Evolutionary conservation across 1,139 yeast genomes (phyloP).

Genomic region (Blastobotrys ciferrii): DNA sequence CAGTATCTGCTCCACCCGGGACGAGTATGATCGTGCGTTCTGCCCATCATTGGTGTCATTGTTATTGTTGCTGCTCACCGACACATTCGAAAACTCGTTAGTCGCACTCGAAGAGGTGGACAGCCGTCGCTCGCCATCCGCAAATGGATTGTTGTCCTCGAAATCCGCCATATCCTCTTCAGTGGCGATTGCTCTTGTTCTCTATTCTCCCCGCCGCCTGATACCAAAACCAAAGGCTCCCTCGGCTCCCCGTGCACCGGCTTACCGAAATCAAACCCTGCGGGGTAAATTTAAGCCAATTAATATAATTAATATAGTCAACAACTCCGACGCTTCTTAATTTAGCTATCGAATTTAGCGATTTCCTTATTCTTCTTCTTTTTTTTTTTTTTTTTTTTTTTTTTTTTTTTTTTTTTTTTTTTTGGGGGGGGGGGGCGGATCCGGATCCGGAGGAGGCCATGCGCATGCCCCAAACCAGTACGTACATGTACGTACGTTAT

Average conservation of each 20-base stretch:
- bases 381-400: no score
- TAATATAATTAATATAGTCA: no score
- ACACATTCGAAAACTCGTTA: conserved; percentile 9
- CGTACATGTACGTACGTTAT: no score
- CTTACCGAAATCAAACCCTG: background rate
- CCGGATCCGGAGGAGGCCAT: no score
- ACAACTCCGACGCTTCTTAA: no score
- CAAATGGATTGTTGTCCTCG: conserved; percentile 46
- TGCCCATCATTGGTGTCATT: conserved; percentile 10
- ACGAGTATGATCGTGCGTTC: conserved; percentile 28
- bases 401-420: no score
- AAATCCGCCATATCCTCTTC: conserved; percentile 37
- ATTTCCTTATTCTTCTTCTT: no score
- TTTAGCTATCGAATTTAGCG: no score
- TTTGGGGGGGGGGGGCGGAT: no score
- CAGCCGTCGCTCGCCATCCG: conserved; percentile 31
- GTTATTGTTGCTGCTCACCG: conserved; percentile 8
- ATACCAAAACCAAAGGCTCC: no score
- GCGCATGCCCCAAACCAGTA: no score
- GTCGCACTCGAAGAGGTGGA: conserved; percentile 12
- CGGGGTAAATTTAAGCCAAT: background rate
- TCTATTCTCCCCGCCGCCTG: background rate
- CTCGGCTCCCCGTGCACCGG: background rate
- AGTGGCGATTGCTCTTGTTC: conserved; percentile 7
- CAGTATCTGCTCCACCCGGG: conserved; percentile 40